These are phyloP conservation scores for Exutisphaerella laricina DNA, from an alignment of 2,329 filamentous ascomycete genomes.

Conservation along the genomic window DNA sequence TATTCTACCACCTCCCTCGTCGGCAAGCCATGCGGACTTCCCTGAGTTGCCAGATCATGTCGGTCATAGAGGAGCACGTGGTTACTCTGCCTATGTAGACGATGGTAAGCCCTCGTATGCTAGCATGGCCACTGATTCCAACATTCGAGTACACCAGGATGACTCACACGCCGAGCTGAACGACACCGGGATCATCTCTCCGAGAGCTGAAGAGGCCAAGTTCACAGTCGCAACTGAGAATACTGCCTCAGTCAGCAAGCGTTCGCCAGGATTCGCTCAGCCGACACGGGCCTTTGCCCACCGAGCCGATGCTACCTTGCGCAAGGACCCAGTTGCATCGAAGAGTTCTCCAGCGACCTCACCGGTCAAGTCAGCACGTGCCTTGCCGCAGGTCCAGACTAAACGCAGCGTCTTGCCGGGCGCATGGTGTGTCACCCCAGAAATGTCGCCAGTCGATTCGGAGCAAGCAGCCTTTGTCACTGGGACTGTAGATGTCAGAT, in stretches of 20 bases:
- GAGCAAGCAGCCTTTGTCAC: neutral
- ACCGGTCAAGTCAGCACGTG: constrained; percentile 19
- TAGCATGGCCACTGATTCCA: constrained; percentile 9
- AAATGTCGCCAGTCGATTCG: neutral
- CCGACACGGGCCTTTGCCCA: constrained; percentile 27
- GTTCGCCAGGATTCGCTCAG: constrained; percentile 28
- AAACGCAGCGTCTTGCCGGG: constrained; percentile 26
- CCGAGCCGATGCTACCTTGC: constrained; percentile 23
- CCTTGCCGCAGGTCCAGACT: constrained; percentile 19
- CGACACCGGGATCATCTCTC: constrained; percentile 4
- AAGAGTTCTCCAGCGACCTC: constrained; percentile 10
- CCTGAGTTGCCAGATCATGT: constrained; percentile 11
- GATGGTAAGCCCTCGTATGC: constrained; percentile 18
- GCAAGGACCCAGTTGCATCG: constrained; percentile 17
- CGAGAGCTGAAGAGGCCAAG: neutral
- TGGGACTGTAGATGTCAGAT: neutral
- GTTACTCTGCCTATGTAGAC: neutral
- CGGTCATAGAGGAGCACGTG: constrained; percentile 1
- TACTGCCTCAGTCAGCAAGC: neutral
- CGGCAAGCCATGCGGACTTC: constrained; percentile 19
- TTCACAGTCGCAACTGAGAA: neutral
- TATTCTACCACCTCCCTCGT: constrained; percentile 5
- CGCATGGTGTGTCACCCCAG: constrained; percentile 21
- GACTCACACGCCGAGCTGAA: no score
- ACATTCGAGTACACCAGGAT: no score